Evolutionary conservation across 768 basidiomycete species (phyloP).

Genomic region (Mycena crocata): DNA sequence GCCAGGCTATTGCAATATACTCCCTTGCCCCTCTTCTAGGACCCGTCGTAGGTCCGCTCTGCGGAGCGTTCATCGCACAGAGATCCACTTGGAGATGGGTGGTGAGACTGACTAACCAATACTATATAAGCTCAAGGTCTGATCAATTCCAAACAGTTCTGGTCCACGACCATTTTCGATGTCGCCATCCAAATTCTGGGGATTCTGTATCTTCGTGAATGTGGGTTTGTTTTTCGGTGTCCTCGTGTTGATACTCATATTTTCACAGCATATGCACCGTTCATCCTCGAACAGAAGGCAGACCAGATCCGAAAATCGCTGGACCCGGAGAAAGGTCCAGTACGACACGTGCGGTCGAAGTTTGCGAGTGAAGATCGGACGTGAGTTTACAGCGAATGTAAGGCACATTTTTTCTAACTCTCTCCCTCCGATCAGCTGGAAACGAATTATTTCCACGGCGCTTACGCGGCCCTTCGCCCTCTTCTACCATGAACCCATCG

Average conservation of each 20-base stretch:
- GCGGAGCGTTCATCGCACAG: conserved; percentile 58
- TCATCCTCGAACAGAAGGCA: conserved; percentile 64
- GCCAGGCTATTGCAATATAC: conserved; percentile 72
- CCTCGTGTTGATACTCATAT: conserved; percentile 37
- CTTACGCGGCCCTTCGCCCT: conserved; percentile 76
- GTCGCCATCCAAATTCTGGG: conserved; percentile 66
- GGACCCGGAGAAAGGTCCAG: conserved; percentile 58
- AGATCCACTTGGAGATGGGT: conserved; percentile 30
- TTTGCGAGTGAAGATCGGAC: conserved; percentile 54
- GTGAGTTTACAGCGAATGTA: neutral
- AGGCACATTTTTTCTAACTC: neutral
- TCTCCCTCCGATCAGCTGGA: conserved; percentile 52
- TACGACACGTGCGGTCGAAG: conserved; percentile 54
- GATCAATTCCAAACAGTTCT: conserved; percentile 51
- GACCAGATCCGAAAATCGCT: conserved; percentile 53
- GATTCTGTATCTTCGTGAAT: conserved; percentile 70
- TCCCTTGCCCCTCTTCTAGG: conserved; percentile 75
- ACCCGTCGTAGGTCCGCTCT: conserved; percentile 71
- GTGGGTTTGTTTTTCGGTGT: conserved; percentile 52
- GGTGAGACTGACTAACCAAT: conserved; percentile 8
- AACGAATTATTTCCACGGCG: conserved; percentile 60
- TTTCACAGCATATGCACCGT: conserved; percentile 55
- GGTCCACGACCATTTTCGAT: conserved; percentile 72
- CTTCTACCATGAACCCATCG: conserved; percentile 70
- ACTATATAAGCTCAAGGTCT: neutral